Base-by-base conservation (phyloP, 139 green algal species). In the Pleodorina starrii region DNA sequence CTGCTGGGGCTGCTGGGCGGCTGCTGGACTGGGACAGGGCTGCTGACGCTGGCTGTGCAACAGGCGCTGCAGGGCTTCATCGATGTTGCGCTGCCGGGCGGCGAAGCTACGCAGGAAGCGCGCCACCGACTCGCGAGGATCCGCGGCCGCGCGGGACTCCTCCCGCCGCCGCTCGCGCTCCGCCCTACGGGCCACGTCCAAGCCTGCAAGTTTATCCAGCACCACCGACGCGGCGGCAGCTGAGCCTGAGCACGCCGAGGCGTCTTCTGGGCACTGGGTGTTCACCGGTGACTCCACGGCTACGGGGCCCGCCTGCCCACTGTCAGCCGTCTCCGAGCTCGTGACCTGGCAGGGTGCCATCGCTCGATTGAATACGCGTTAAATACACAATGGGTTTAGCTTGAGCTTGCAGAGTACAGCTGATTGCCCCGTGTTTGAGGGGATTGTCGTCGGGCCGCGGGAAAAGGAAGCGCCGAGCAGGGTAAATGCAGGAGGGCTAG, bases 151-250 rank as follows among this genome's bases (percentile, higher is more conserved):
- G 5, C 80, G 71, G 9, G 66, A 32, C 38, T 89, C 76, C n/a
- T 75, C 73, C 23, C 89, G 88, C 38, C 88, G 84, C 5, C 76
- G 86, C 43, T 91, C 90, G 29, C 90, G 83, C 59, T 94, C 89
- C 25, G 73, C 85, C 35, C 42, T 73, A 0, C 80, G 32, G 23
- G 72, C 85, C 44, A 82, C 54, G 27, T 94, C 89, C 27, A 88
- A 50, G 9, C 23, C 59, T 0, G 86, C 85, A 4, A 94, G 89
- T 25, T 87, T 87, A 1, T 89, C 86, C 4, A 90, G 11, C 4
- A 93, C 48, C 0, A 36, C 51, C 16, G 38, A 48, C 2, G 69
- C 84, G 1, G 84, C 36, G 29, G 60, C 27, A 17, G 50, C n/a
- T 25, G 77, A 36, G 63, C 35, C 32, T 16, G 63, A 23, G 35